Conservation (phyloP, 176 grass and related monocot genomes). For the Tuctoria greenei region DNA sequence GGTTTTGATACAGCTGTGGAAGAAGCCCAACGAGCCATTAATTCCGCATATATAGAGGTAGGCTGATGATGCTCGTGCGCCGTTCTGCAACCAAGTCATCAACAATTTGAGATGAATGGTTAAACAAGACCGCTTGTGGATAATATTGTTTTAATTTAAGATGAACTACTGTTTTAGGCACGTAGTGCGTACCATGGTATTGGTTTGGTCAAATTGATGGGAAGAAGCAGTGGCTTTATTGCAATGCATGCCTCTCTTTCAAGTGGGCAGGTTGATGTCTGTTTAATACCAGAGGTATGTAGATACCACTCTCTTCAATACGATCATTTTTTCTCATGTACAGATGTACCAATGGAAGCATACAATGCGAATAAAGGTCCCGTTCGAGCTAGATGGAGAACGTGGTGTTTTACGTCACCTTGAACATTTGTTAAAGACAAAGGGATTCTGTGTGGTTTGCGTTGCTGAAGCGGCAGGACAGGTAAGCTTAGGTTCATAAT, state of each 20-base stretch:
- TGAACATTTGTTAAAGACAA: conserved; percentile 68
- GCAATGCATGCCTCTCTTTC: conserved; percentile 99
- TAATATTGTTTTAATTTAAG: conserved; percentile 1
- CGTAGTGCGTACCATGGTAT: conserved; percentile 95
- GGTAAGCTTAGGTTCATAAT: conserved; percentile 43
- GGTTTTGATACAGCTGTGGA: conserved; percentile 98
- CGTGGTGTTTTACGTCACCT: conserved; percentile 77
- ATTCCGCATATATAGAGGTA: conserved; percentile 98
- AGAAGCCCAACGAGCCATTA: conserved; percentile 91
- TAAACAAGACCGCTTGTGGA: neutral
- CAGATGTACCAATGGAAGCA: conserved; percentile 7
- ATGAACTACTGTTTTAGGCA: conserved; percentile 49
- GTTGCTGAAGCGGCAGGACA: conserved; percentile 94
- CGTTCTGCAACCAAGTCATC: neutral
- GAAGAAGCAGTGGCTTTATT: conserved; percentile 92
- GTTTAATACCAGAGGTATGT: conserved; percentile 87
- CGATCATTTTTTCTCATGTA: neutral
- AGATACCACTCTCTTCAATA: conserved; percentile 12
- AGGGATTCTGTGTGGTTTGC: conserved; percentile 85
- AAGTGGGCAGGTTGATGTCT: conserved; percentile 91
- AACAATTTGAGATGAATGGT: neutral
- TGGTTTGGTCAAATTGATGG: conserved; percentile 96
- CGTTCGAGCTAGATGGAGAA: conserved; percentile 78
- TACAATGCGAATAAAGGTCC: conserved; percentile 52
- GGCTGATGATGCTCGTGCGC: conserved; percentile 6